Evolutionary conservation across 495 filamentous ascomycete species (phyloP).

Genomic region (Tuber microsphaerosporum): DNA sequence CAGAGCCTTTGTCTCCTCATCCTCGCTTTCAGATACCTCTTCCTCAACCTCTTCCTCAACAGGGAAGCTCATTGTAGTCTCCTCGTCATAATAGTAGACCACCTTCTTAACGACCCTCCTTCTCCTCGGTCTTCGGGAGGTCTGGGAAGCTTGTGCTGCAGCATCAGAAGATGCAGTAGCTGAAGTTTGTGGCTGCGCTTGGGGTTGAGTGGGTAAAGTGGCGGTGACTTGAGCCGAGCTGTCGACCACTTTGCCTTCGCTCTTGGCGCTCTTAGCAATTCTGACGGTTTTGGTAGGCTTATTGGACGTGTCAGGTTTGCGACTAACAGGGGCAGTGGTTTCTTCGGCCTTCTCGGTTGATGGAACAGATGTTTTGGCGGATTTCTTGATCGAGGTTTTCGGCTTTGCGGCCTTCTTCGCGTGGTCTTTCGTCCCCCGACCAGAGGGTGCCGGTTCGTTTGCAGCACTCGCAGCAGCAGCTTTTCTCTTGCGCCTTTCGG

Average conservation of each 20-base stretch:
- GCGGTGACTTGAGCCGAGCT: not conserved
- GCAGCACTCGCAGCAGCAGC: slow-evolving; percentile 10
- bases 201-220: slow-evolving; percentile 5
- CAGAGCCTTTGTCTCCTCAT: slow-evolving; percentile 4
- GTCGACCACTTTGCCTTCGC: not conserved
- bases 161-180: slow-evolving; percentile 10
- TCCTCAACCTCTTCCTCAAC: slow-evolving; percentile 31
- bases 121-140: slow-evolving; percentile 14
- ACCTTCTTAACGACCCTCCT: slow-evolving; percentile 36
- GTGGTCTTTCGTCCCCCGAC: slow-evolving; percentile 3
- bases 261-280: slow-evolving; percentile 16
- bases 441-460: not conserved
- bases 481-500: slow-evolving; percentile 38
- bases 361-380: not conserved
- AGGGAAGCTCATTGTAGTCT: slow-evolving; percentile 29
- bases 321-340: not conserved
- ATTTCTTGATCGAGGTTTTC: slow-evolving; percentile 6
- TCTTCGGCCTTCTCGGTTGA: slow-evolving; percentile 13
- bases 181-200: slow-evolving; percentile 2
- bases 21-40: slow-evolving; percentile 31
- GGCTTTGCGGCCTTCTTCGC: slow-evolving; percentile 3
- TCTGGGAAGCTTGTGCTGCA: slow-evolving; percentile 8
- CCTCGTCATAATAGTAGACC: slow-evolving; percentile 37
- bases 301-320: not conserved
- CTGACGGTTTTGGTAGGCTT: slow-evolving; percentile 13